These are phyloP conservation scores for Yamagishiella unicocca DNA, from an alignment of 139 green algal genomes.

Conservation along the genomic window DNA sequence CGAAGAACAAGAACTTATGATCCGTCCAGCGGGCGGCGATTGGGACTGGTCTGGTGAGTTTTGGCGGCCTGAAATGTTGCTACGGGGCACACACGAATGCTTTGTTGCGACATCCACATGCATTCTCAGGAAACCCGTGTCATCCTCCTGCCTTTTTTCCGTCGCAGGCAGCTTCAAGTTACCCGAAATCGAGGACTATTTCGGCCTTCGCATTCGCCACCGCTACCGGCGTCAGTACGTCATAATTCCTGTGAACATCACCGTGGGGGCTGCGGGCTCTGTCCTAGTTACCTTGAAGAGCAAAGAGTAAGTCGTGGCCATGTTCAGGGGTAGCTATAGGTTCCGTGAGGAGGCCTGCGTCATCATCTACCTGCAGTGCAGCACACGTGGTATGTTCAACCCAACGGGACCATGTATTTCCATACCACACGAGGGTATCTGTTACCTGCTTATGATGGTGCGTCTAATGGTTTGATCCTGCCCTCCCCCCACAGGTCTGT, in stretches of 20 bases:
- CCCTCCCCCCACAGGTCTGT: slow-evolving; percentile 64
- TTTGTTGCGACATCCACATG: background rate
- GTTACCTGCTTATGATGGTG: too few relatives aligned
- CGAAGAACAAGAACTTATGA: slow-evolving; percentile 70
- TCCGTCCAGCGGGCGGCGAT: slow-evolving; percentile 66
- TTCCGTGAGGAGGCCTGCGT: too few relatives aligned
- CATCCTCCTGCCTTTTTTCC: background rate
- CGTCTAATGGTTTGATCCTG: too few relatives aligned
- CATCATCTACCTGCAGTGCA: too few relatives aligned
- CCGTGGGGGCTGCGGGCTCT: slow-evolving; percentile 76
- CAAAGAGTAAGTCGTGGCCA: slow-evolving; percentile 59
- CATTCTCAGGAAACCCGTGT: too few relatives aligned
- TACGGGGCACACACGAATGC: background rate
- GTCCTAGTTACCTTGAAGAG: slow-evolving; percentile 73
- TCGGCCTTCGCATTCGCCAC: slow-evolving; percentile 81
- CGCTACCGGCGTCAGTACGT: slow-evolving; percentile 59
- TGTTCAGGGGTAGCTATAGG: too few relatives aligned
- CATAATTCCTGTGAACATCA: slow-evolving; percentile 91
- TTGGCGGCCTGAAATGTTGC: background rate
- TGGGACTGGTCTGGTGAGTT: slow-evolving; percentile 60
- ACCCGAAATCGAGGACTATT: slow-evolving; percentile 79
- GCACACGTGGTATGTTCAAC: too few relatives aligned
- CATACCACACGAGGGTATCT: too few relatives aligned
- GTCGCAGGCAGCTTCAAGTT: slow-evolving; percentile 77
- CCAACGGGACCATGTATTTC: too few relatives aligned